Conservation (phyloP, 1,284 basidiomycete genomes). For the Paramarasmius palmivorus region DNA sequence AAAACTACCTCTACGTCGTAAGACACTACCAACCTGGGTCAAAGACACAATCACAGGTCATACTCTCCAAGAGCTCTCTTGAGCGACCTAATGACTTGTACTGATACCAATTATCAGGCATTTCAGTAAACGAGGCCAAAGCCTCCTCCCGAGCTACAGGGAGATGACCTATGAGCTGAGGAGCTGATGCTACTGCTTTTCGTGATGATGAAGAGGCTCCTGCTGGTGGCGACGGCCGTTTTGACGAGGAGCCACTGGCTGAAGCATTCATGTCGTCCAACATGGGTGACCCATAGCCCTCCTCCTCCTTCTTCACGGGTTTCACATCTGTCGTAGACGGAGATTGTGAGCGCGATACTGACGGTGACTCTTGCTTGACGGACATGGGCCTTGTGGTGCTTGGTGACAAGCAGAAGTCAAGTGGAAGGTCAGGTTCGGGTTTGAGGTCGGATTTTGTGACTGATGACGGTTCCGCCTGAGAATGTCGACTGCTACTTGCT, state of each 20-base stretch:
- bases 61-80: constrained; percentile 87
- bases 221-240: constrained; percentile 23
- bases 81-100: constrained; percentile 85
- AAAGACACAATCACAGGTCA: constrained; percentile 90
- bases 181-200: constrained; percentile 24
- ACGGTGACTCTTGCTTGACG: background rate
- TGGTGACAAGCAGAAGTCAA: background rate
- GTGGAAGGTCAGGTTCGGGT: background rate
- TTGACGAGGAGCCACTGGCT: constrained; percentile 13
- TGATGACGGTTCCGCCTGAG: background rate
- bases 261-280: constrained; percentile 8
- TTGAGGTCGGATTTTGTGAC: constrained; percentile 1
- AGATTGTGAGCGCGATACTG: background rate
- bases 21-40: constrained; percentile 68
- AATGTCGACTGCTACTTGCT: background rate
- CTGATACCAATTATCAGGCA: constrained; percentile 85
- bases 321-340: background rate
- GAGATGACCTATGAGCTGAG: constrained; percentile 78
- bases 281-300: background rate
- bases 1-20: constrained; percentile 19
- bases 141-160: constrained; percentile 78
- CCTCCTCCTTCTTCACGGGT: background rate
- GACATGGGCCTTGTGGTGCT: background rate
- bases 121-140: constrained; percentile 71
- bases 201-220: constrained; percentile 21